Evolutionary conservation across 805 yeast species (phyloP).

Genomic region (Komagataella populi): DNA sequence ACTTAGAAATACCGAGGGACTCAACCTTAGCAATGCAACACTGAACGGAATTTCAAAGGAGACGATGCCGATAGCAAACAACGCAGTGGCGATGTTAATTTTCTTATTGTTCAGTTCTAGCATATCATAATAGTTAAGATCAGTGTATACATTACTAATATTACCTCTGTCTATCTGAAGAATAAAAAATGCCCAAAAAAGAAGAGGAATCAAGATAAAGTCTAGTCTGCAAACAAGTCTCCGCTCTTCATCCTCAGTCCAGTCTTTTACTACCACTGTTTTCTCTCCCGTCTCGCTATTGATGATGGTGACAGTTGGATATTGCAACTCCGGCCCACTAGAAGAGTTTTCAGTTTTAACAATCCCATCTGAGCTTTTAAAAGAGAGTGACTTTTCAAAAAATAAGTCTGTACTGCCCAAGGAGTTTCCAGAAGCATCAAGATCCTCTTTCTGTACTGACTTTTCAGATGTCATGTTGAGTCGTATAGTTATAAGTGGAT

Average conservation of each 20-base stretch:
- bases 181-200: slow-evolving; percentile 4
- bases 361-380: background rate
- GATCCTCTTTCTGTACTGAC: background rate
- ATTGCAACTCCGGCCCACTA: background rate
- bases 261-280: slow-evolving; percentile 4
- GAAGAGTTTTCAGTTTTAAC: background rate
- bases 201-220: slow-evolving; percentile 6
- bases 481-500: background rate
- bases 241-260: slow-evolving; percentile 9
- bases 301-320: background rate
- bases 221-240: slow-evolving; percentile 7
- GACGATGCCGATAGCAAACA: slow-evolving; percentile 26
- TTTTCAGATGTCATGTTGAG: background rate
- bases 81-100: slow-evolving; percentile 25
- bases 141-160: slow-evolving; percentile 36
- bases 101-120: slow-evolving; percentile 25
- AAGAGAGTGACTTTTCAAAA: background rate
- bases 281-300: slow-evolving; percentile 2
- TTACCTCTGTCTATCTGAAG: slow-evolving; percentile 42
- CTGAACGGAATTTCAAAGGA: slow-evolving; percentile 26
- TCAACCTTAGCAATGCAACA: slow-evolving; percentile 17
- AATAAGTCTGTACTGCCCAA: background rate
- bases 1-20: slow-evolving; percentile 18
- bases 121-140: slow-evolving; percentile 17
- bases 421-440: background rate